Percentiles rank a stretch among this genome's conserved stretches.
Conservation (phyloP, 2,329 filamentous ascomycete species). For the Colletotrichum magnum region DNA sequence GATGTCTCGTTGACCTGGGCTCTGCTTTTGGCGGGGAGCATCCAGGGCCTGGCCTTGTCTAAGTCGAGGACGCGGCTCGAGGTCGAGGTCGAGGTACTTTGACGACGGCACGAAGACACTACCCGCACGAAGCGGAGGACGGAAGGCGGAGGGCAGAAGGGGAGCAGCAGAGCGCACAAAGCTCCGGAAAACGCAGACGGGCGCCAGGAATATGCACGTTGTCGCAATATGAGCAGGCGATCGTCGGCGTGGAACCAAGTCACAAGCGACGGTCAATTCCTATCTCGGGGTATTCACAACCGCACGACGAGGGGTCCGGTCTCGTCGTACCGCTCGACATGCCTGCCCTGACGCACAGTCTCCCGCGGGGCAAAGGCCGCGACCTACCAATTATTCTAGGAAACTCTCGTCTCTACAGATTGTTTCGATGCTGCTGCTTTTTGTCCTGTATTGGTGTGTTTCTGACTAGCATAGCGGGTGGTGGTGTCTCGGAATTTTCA, state of each 20-base stretch:
- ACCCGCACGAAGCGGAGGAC: no score
- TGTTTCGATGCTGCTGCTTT: not conserved
- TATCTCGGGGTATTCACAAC: conserved; percentile 31
- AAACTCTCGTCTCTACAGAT: no score
- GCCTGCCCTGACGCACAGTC: not conserved
- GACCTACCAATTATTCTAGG: no score
- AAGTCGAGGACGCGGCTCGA: conserved; percentile 6
- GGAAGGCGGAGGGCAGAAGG: not conserved
- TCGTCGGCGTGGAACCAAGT: conserved; percentile 35
- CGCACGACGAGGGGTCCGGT: conserved; percentile 27
- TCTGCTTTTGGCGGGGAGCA: conserved; percentile 11
- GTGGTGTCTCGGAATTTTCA: no score
- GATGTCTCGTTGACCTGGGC: conserved; percentile 24
- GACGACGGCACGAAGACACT: conserved; percentile 2
- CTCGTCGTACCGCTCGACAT: not conserved
- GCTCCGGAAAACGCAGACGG: conserved; percentile 9
- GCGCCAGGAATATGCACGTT: conserved; percentile 37
- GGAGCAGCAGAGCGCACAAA: conserved; percentile 14
- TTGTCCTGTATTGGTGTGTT: conserved; percentile 4
- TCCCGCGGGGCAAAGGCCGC: not conserved
- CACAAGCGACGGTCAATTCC: conserved; percentile 25
- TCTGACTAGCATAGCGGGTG: conserved; percentile 15
- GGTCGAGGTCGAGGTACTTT: conserved; percentile 24
- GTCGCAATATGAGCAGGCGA: conserved; percentile 36
- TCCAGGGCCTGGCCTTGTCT: conserved; percentile 1